phyloP scores from a whole-genome alignment of 2,329 filamentous ascomycete species.

The Fusarium ambrosium region DNA sequence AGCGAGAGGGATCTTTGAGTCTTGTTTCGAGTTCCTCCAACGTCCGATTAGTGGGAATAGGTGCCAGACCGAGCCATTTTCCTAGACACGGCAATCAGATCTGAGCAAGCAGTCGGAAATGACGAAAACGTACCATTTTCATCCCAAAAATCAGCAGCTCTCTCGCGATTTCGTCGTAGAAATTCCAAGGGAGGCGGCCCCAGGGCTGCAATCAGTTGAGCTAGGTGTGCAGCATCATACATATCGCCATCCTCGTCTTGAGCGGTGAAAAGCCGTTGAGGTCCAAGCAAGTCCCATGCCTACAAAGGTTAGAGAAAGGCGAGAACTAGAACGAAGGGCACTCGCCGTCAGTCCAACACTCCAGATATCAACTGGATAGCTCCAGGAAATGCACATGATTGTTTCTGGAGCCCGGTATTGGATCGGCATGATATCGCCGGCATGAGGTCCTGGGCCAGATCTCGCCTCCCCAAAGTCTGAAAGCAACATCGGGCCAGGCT shows the following conservation, averaged over 20 bases:
- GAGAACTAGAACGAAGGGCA: not conserved
- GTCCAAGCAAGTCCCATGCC: slow-evolving; percentile 45
- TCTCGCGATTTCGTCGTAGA: slow-evolving; percentile 20
- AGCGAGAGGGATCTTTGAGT: slow-evolving; percentile 32
- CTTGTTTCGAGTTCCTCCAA: slow-evolving; percentile 37
- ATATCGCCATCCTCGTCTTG: slow-evolving; percentile 37
- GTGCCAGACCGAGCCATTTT: slow-evolving; percentile 38
- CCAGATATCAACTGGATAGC: slow-evolving; percentile 48
- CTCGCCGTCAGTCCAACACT: slow-evolving; percentile 46
- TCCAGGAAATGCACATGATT: slow-evolving; percentile 42
- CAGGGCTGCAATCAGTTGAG: slow-evolving; percentile 43
- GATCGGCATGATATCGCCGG: slow-evolving; percentile 48
- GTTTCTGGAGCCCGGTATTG: slow-evolving; percentile 45
- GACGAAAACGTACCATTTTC: slow-evolving; percentile 36
- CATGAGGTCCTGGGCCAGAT: slow-evolving; percentile 43
- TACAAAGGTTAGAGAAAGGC: not conserved
- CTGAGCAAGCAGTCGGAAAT: not conserved
- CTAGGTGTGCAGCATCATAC: slow-evolving; percentile 42
- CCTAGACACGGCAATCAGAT: slow-evolving; percentile 18
- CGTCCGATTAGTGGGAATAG: slow-evolving; percentile 36
- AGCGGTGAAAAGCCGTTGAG: slow-evolving; percentile 35
- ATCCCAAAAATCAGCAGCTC: slow-evolving; percentile 42
- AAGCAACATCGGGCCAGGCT: slow-evolving; percentile 43
- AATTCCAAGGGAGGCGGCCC: slow-evolving; percentile 40
- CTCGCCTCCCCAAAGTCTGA: slow-evolving; percentile 49